Base-by-base conservation (phyloP, 495 filamentous ascomycete species). In the Podospora conica region DNA sequence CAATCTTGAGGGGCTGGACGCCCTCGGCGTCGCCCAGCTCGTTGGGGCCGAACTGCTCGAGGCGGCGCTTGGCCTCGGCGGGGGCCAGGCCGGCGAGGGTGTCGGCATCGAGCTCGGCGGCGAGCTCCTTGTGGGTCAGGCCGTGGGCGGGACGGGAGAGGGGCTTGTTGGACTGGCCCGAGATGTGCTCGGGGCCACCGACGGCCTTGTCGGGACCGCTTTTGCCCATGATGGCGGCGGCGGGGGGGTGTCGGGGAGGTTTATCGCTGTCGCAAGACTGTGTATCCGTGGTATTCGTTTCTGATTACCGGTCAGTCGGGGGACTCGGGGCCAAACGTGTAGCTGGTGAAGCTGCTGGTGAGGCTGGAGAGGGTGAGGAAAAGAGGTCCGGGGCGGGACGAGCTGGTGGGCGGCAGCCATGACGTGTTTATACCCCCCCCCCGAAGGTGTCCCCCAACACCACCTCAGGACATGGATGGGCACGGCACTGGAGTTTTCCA, bases 91-190 rank as follows among this genome's bases (percentile, higher is more conserved):
- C 81, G 4, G 68, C 74, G 12, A 88, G 82, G 10, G 76, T 65
- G 73, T 91, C 80, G 67, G 85, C 83, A 3, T 75, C 73, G 20
- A 91, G 79, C 72, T 92, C 85, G 10, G 76, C 68, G 63, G 87
- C 79, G 61, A 88, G 77, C 65, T 84, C 75, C 31, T 82, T 75
- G 68, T 71, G 76, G 20, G 83, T 67, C 25, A 94, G 80, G 53
- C 85, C 79, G 70, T 93, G 90, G 18, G 91, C 86, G 9, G 88
- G 88, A 55, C 78, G 75, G 9, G 83, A 85, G 21, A 92, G 74
- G 2, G 73, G 78, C 68, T 66, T 65, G 74, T 85, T 84, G 65
- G 81, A 74, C 73, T 85, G 82, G 73, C 84, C 82, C 53, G 78
- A 82, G 75, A 84, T 76, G 77, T 86, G 76, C 53, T 70, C 66